Conservation (phyloP, 2,329 filamentous ascomycete species). For the Talaromyces piceae region DNA sequence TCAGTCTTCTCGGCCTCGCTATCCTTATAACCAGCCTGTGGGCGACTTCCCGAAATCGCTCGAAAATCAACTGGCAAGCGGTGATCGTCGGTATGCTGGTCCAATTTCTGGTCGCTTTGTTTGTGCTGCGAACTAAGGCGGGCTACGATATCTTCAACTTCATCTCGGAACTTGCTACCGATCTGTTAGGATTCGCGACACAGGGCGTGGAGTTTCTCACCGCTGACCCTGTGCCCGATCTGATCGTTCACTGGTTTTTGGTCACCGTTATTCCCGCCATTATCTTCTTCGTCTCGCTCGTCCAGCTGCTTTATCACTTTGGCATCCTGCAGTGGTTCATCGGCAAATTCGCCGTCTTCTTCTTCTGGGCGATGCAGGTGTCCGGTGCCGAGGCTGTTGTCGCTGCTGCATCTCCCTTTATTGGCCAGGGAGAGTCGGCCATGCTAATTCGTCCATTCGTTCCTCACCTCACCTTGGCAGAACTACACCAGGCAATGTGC, state of each 20-base stretch:
- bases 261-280: conserved; percentile 77
- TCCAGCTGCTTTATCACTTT: conserved; percentile 75
- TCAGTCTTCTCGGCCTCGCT: conserved; percentile 70
- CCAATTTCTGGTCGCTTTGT: conserved; percentile 82
- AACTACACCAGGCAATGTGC: conserved; percentile 87
- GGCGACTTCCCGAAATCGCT: conserved; percentile 63
- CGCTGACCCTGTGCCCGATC: conserved; percentile 18
- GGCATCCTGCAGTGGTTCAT: conserved; percentile 85
- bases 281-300: conserved; percentile 92
- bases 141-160: conserved; percentile 92
- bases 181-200: conserved; percentile 67
- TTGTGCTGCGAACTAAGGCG: conserved; percentile 71
- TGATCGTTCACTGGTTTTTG: conserved; percentile 60
- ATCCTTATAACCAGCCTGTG: conserved; percentile 64
- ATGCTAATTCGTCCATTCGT: conserved; percentile 89
- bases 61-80: conserved; percentile 58
- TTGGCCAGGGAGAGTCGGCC: conserved; percentile 87
- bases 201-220: conserved; percentile 70
- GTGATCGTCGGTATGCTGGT: conserved; percentile 83
- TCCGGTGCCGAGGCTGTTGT: conserved; percentile 92
- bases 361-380: conserved; percentile 82
- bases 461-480: conserved; percentile 73
- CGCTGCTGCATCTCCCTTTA: conserved; percentile 85
- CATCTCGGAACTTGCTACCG: conserved; percentile 65
- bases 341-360: conserved; percentile 77